Evolutionary conservation across 768 basidiomycete species (phyloP), one percentile per base, ranked within the genome.

Genomic region (Trametes gibbosa): DNA sequence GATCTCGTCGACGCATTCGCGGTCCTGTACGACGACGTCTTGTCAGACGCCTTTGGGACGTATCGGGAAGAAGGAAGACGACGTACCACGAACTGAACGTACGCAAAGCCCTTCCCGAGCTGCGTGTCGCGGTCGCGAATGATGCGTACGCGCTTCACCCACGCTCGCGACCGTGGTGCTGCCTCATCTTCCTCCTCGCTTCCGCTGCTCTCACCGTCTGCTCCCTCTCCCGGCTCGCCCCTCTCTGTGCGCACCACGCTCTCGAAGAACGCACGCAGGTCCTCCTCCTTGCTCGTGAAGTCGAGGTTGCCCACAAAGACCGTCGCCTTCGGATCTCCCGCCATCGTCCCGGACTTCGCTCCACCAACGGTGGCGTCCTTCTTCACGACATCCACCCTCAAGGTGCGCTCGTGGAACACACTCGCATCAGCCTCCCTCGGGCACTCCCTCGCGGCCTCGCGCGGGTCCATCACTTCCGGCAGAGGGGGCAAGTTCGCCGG

Each of bases 71-170:
- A n/a, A 23, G n/a, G 32, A 27, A 37, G 13, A 19, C 48, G 24
- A 78, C 88, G 61, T 71, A 96, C 96, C 56, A 77, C 71, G 62
- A 98, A 92, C 65, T 93, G 87, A 19, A 98, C 86, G 68, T 98
- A 97, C 10, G 90, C 93, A 70, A 98, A 95, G 5, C 95, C 95
- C 74, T 96, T 97, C 13, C 95, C 96, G 14, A 98, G 81, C 65
- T 94, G 93, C 1, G 93, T 97, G 58, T 90, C 92, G 65, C 84
- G 85, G 71, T 98, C 96, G 47, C 92, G 81, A 51, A 97, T 81
- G 65, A 97, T 85, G 42, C 96, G 82, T n/a, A 97, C 93, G 35
- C 83, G 84, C 8, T 81, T 84, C 17, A 95, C 92, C 90, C 90
- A 93, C 14, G 79, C 71, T 41, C 72, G 71, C 7, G 69, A 68